Conservation (phyloP, 768 basidiomycete genomes). For the Auricularia sp. region DNA sequence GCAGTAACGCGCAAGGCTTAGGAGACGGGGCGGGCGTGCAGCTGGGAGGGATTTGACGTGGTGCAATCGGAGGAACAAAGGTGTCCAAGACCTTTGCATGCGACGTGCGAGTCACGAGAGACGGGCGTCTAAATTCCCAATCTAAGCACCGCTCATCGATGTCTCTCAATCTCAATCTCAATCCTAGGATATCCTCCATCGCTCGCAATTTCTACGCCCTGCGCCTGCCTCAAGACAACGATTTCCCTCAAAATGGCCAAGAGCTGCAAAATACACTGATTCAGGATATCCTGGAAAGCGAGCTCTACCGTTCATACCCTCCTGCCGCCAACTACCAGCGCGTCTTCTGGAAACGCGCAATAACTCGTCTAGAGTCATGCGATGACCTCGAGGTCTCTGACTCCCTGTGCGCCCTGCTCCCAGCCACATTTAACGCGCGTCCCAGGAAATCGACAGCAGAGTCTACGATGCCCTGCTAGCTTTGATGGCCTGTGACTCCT, state of each 20-base stretch:
- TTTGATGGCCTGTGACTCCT: not conserved
- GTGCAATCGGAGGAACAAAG: not conserved
- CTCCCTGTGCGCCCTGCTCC: not conserved
- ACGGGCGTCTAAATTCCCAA: not conserved
- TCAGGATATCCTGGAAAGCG: not conserved
- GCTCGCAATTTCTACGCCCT: not conserved
- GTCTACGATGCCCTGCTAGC: not conserved
- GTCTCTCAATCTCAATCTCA: no score
- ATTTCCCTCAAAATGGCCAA: not conserved
- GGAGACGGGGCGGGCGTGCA: not conserved
- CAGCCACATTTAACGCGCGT: not conserved
- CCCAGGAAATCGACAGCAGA: not conserved
- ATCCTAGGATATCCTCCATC: not conserved
- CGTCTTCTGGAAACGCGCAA: conserved; percentile 3
- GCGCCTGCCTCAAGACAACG: not conserved
- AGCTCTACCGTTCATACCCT: conserved; percentile 1
- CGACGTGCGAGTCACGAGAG: not conserved
- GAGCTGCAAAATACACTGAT: not conserved
- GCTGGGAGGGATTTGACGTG: not conserved
- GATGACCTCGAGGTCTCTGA: not conserved
- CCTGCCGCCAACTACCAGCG: conserved; percentile 3
- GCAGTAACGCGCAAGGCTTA: not conserved
- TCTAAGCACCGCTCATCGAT: not conserved
- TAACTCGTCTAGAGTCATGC: not conserved
- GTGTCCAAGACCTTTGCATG: not conserved